Percentiles rank a stretch among this genome's conserved stretches.
Conservation (phyloP, 305 asterid species). For the Rubia peregrina region DNA sequence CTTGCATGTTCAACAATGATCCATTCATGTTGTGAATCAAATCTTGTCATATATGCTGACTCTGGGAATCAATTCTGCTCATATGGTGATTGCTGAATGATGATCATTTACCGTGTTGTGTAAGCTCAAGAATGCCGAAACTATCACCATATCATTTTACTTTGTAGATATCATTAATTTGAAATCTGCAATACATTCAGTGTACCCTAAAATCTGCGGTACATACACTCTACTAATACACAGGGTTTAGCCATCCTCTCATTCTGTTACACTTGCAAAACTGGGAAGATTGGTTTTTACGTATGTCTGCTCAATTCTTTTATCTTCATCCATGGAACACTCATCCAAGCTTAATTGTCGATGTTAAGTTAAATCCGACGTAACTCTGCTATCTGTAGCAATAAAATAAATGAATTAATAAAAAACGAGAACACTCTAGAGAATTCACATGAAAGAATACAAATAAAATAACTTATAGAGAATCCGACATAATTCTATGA, state of each 20-base stretch:
- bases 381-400: too few species aligned
- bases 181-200: background rate
- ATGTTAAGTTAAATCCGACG: too few species aligned
- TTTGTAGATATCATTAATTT: background rate
- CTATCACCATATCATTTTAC: background rate
- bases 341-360: too few species aligned
- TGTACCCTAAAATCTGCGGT: background rate
- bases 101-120: background rate
- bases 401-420: too few species aligned
- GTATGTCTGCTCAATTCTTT: too few species aligned
- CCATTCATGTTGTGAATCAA: constrained; percentile 3
- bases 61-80: background rate
- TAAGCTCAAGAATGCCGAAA: background rate
- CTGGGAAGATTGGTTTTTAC: background rate
- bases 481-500: too few species aligned
- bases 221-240: background rate
- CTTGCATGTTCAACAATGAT: background rate
- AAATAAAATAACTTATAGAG: too few species aligned
- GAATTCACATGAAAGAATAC: too few species aligned
- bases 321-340: too few species aligned
- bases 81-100: background rate
- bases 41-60: background rate
- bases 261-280: constrained; percentile 1
- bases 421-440: too few species aligned
- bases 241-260: background rate